These are phyloP conservation scores for Cutaneotrichosporon sp. DNA, from an alignment of 1,284 basidiomycete species.

Conservation along the genomic window DNA sequence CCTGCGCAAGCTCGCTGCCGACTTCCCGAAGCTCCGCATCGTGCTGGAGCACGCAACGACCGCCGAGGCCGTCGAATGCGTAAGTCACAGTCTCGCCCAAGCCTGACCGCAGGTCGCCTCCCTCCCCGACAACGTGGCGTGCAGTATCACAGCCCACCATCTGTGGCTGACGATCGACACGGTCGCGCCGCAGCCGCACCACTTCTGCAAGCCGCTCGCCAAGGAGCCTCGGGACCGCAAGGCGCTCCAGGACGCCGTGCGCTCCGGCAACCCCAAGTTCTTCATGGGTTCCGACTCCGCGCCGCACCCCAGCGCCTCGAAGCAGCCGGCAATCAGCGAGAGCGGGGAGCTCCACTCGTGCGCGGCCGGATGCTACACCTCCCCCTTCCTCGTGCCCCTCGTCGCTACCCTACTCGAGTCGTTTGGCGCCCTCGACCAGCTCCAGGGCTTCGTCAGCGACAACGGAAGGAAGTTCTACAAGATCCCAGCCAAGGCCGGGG, in stretches of 20 bases:
- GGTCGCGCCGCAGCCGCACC: slow-evolving; percentile 92
- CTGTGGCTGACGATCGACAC: slow-evolving; percentile 91
- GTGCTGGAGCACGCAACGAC: slow-evolving; percentile 99
- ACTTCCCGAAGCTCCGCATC: slow-evolving; percentile 90
- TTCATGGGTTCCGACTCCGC: slow-evolving; percentile 98
- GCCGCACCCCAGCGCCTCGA: slow-evolving; percentile 78
- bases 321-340: slow-evolving; percentile 56
- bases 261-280: slow-evolving; percentile 85
- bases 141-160: slow-evolving; percentile 97
- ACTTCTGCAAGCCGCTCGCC: slow-evolving; percentile 98
- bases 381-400: slow-evolving; percentile 80
- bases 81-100: slow-evolving; percentile 11
- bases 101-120: slow-evolving; percentile 58
- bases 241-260: slow-evolving; percentile 76
- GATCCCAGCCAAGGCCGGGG: slow-evolving; percentile 42
- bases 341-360: slow-evolving; percentile 57
- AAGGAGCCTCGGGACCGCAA: slow-evolving; percentile 89
- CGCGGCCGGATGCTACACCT: slow-evolving; percentile 91
- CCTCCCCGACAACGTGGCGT: slow-evolving; percentile 83
- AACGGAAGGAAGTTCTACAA: slow-evolving; percentile 78
- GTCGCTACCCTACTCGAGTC: slow-evolving; percentile 73
- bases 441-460: slow-evolving; percentile 70
- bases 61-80: slow-evolving; percentile 84
- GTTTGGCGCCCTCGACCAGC: slow-evolving; percentile 73
- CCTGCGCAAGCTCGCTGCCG: slow-evolving; percentile 70